A percentile compares a stretch with the other conserved stretches of the same genome.
These are phyloP conservation scores for Tuber magnatum DNA, from an alignment of 495 filamentous ascomycete species.

Conservation along the genomic window DNA sequence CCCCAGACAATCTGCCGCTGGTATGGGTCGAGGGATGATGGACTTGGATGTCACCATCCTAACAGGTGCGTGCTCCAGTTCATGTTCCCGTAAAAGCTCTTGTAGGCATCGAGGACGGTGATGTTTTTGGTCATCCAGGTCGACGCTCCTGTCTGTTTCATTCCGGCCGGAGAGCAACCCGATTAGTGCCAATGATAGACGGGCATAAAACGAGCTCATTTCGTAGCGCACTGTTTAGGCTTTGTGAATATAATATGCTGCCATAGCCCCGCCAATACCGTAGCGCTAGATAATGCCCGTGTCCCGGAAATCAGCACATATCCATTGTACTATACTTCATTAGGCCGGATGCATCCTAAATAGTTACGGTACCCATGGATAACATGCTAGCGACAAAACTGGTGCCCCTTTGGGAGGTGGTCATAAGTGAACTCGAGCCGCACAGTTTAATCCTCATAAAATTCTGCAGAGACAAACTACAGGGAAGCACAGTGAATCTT, in stretches of 20 bases:
- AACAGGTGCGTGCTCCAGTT: not conserved
- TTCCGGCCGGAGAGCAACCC: not conserved
- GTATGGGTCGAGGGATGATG: not conserved
- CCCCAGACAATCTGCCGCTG: not conserved
- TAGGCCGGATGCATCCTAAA: not conserved
- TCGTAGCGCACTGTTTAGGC: not conserved
- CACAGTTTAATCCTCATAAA: too few species aligned
- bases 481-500: too few species aligned
- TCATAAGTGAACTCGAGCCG: not conserved
- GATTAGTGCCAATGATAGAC: not conserved
- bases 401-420: not conserved
- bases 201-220: not conserved
- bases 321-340: not conserved
- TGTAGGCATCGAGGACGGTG: not conserved
- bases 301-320: not conserved
- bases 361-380: not conserved
- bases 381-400: not conserved
- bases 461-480: too few species aligned
- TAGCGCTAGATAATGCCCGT: not conserved
- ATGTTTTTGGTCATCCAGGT: not conserved
- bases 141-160: not conserved
- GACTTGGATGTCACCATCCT: not conserved
- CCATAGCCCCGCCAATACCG: not conserved
- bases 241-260: not conserved
- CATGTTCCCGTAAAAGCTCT: too few species aligned